Base-by-base conservation (phyloP, 208 protist genomes). In the Wallacemonas sp. region DNA sequence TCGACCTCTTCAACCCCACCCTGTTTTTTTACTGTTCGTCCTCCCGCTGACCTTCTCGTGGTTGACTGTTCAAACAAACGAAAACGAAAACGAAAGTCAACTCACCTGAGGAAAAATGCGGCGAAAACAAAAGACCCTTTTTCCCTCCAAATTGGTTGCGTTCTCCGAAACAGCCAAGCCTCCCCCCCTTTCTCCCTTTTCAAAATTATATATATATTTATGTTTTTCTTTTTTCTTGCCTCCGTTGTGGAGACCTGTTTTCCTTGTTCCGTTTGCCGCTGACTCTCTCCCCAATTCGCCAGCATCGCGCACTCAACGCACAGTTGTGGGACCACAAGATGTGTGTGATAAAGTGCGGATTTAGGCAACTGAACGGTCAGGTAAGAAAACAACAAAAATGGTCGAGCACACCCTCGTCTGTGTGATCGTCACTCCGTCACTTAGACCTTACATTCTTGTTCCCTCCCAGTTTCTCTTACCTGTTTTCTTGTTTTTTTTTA, bases 161-260 rank as follows among this genome's bases (percentile, higher is more conserved):
- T n/a, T n/a, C n/a, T n/a, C n/a, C n/a, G n/a, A n/a, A n/a, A n/a
- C n/a, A n/a, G n/a, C n/a, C n/a, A n/a, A n/a, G n/a, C n/a, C n/a
- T n/a, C 57, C 55, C 57, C 2, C 21, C 17, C 3, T 60, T 49
- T 0, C 17, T 65, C 62, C 23, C 43, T 0, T 24, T 57, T n/a
- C 17, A 9, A 17, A 5, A 33, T 49, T 44, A 64, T 44, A n/a
- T 64, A 33, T 67, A 26, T 55, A 8, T 48, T 47, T 61, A 36
- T 1, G 36, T 60, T 61, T 61, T 54, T 36, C 21, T 64, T 27
- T 63, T 30, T 55, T 62, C 34, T 63, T 34, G 34, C 23, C 14
- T 23, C 19, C 44, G 5, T 26, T 17, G 6, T 23, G 17, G 44
- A 49, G 44, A n/a, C n/a, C n/a, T 23, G 19, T 61, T 61, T 61